These are phyloP conservation scores for Tulasnella sp. DNA, from an alignment of 768 basidiomycete species.

Conservation along the genomic window DNA sequence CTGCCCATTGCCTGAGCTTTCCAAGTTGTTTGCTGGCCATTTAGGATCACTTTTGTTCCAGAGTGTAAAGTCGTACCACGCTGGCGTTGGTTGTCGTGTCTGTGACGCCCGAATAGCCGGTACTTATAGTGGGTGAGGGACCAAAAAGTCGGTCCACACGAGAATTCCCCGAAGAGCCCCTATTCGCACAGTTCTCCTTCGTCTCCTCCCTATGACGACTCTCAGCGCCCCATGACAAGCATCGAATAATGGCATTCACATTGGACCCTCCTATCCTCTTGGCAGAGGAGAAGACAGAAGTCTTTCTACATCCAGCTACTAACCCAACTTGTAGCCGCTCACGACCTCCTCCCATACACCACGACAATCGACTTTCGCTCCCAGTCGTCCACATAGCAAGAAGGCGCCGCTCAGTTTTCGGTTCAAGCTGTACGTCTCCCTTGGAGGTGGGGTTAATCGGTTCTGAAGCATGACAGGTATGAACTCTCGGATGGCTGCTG, in stretches of 20 bases:
- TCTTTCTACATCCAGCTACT: not conserved
- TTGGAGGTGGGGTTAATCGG: constrained; percentile 83
- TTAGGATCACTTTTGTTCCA: not conserved
- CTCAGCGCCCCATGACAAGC: not conserved
- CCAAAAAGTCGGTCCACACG: constrained; percentile 2
- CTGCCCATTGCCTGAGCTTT: constrained; percentile 59
- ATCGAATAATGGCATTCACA: not conserved
- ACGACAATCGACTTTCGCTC: constrained; percentile 64
- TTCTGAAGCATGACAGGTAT: constrained; percentile 89
- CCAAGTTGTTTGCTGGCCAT: constrained; percentile 21
- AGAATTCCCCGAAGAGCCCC: constrained; percentile 7
- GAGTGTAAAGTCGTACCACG: not conserved
- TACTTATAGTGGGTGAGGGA: not conserved
- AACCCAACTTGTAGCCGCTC: constrained; percentile 10
- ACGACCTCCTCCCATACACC: constrained; percentile 54
- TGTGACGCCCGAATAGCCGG: not conserved
- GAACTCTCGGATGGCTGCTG: constrained; percentile 61
- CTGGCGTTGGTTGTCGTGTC: not conserved
- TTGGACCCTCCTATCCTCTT: not conserved
- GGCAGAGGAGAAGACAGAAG: not conserved
- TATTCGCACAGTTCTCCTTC: not conserved
- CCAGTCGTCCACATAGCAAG: constrained; percentile 65
- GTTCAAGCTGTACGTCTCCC: constrained; percentile 92
- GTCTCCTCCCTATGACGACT: not conserved
- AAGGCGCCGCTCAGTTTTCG: constrained; percentile 81